A percentile compares a stretch with the other conserved stretches of the same genome.
Evolutionary conservation across 179 eudicot species (phyloP).

Genomic region (Amaranthus tricolor): DNA sequence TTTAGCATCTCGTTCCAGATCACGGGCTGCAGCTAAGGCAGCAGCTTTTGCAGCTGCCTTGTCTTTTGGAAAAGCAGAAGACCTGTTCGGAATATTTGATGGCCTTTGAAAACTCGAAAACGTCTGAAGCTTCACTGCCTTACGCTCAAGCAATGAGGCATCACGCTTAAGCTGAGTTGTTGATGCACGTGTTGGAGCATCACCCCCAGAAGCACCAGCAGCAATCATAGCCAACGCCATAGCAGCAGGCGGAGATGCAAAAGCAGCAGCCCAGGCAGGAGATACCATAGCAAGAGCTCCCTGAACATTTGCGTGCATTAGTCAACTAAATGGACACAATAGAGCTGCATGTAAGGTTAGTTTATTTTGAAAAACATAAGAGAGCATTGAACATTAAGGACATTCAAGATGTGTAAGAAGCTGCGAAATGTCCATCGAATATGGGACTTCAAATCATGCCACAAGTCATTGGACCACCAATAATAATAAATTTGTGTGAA

Average conservation of each 20-base stretch:
- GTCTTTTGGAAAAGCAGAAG: slow-evolving; percentile 65
- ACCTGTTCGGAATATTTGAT: slow-evolving; percentile 45
- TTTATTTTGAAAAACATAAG: not conserved
- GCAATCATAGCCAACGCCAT: slow-evolving; percentile 99
- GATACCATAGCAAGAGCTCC: slow-evolving; percentile 98
- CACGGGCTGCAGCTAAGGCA: slow-evolving; percentile 99
- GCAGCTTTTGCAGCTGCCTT: slow-evolving; percentile 99
- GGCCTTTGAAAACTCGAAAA: slow-evolving; percentile 95
- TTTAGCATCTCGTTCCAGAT: slow-evolving; percentile 94
- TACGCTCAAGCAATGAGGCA: slow-evolving; percentile 78
- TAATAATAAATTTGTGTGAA: not conserved
- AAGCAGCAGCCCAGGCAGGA: slow-evolving; percentile 98
- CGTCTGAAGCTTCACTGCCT: slow-evolving; percentile 68
- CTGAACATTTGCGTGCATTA: slow-evolving; percentile 37
- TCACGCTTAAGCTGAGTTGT: slow-evolving; percentile 75
- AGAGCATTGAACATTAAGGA: not conserved
- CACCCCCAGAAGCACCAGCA: slow-evolving; percentile 99
- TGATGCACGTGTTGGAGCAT: slow-evolving; percentile 63
- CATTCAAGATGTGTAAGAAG: not conserved
- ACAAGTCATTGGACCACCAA: not conserved
- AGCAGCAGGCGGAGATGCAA: slow-evolving; percentile 99
- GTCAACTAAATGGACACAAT: slow-evolving; percentile 8
- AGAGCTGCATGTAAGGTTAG: not conserved
- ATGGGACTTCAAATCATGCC: not conserved
- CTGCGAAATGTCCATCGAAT: not conserved